A percentile compares a stretch with the other conserved stretches of the same genome.
Conservation (phyloP, 2,329 filamentous ascomycete species). For the Alternaria novae-zelandiae region DNA sequence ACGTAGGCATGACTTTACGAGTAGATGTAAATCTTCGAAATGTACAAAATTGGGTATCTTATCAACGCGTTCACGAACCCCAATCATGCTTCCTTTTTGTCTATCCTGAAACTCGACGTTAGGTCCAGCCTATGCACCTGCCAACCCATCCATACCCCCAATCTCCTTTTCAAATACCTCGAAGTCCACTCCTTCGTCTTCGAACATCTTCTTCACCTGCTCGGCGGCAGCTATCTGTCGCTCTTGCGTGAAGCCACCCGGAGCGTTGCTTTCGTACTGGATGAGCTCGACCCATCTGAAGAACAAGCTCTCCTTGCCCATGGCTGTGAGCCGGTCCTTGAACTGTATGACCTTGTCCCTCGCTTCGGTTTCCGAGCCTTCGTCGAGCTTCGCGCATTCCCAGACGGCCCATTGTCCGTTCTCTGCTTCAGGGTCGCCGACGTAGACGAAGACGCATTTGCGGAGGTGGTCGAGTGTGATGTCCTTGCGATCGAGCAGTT, state of each 20-base stretch:
- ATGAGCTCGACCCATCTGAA: slow-evolving; percentile 93
- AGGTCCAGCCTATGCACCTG: background rate
- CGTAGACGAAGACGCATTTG: slow-evolving; percentile 63
- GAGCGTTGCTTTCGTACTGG: slow-evolving; percentile 81
- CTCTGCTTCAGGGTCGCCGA: slow-evolving; percentile 30
- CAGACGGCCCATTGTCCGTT: slow-evolving; percentile 74
- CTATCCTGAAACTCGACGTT: background rate
- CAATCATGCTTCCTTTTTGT: background rate
- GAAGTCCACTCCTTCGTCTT: slow-evolving; percentile 78
- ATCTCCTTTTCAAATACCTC: slow-evolving; percentile 78
- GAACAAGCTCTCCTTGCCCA: slow-evolving; percentile 89
- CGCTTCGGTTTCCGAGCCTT: slow-evolving; percentile 64
- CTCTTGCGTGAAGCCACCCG: slow-evolving; percentile 78
- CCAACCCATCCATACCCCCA: slow-evolving; percentile 61
- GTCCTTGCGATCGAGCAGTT: slow-evolving; percentile 69
- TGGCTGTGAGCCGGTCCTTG: slow-evolving; percentile 72
- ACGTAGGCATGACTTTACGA: background rate
- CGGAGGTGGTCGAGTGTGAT: slow-evolving; percentile 70
- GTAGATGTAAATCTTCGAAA: background rate
- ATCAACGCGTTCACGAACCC: background rate
- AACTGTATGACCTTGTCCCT: slow-evolving; percentile 80
- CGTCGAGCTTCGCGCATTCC: slow-evolving; percentile 62
- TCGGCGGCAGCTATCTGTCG: slow-evolving; percentile 74
- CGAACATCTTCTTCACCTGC: slow-evolving; percentile 78
- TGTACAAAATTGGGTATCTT: background rate